A percentile compares a stretch with the other conserved stretches of the same genome.
These are phyloP conservation scores for Tulasnella sp. DNA, from an alignment of 768 basidiomycete species.

Conservation along the genomic window DNA sequence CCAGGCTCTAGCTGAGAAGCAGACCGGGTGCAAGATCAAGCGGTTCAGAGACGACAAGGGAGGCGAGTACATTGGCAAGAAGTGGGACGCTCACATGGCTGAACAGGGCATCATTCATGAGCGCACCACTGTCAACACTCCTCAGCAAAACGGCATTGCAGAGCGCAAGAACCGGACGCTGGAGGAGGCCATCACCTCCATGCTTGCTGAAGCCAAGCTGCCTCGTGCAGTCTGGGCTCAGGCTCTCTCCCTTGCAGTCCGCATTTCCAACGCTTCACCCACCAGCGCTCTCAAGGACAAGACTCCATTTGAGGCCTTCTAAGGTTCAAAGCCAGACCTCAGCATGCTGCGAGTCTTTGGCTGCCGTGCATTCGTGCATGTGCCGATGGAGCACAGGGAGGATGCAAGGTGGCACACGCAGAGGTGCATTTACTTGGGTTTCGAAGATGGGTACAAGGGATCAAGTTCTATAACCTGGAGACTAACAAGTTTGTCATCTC, in stretches of 20 bases:
- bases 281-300: neutral
- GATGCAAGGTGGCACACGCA: neutral
- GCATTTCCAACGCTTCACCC: neutral
- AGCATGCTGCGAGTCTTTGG: neutral
- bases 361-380: neutral
- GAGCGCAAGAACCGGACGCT: constrained; percentile 7
- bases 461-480: neutral
- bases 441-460: neutral
- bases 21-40: constrained; percentile 20
- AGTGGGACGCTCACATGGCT: neutral
- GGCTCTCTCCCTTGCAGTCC: neutral
- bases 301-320: neutral
- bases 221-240: constrained; percentile 1
- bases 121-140: neutral
- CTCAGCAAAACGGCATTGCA: constrained; percentile 13
- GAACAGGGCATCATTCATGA: constrained; percentile 14
- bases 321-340: neutral
- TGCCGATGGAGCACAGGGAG: neutral
- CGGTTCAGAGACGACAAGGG: constrained; percentile 27
- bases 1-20: constrained; percentile 1
- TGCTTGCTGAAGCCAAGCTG: neutral
- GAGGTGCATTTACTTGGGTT: neutral
- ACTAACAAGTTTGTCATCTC: constrained; percentile 14
- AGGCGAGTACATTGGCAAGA: constrained; percentile 26
- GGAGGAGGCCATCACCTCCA: neutral